A percentile compares a stretch with the other conserved stretches of the same genome.
Conservation (phyloP, 305 asterid genomes). For the Caryopteris hybrid region DNA sequence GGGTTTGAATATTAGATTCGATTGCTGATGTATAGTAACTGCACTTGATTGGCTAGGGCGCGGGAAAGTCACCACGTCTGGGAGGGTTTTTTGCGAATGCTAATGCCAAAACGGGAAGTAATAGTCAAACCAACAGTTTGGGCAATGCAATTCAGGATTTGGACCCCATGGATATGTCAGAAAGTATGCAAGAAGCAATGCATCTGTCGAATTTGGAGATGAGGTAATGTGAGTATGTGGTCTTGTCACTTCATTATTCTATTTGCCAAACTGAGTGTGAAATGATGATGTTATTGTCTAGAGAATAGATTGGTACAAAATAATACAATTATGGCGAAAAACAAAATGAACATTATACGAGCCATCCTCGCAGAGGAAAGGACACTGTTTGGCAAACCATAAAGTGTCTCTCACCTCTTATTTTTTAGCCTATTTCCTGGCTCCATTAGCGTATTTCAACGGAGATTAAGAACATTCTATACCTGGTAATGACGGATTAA, state of each 20-base stretch:
- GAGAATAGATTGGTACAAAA: neutral
- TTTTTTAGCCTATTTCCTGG: neutral
- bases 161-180: slow-evolving; percentile 96
- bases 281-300: neutral
- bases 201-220: slow-evolving; percentile 92
- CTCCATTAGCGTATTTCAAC: neutral
- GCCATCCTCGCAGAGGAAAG: neutral
- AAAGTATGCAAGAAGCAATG: slow-evolving; percentile 99
- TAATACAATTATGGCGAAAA: neutral
- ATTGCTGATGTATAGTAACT: slow-evolving; percentile 21
- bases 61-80: slow-evolving; percentile 62
- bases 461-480: too few species aligned
- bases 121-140: slow-evolving; percentile 35
- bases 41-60: slow-evolving; percentile 56
- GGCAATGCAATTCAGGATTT: slow-evolving; percentile 48
- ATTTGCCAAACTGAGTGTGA: neutral
- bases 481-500: too few species aligned
- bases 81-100: slow-evolving; percentile 70
- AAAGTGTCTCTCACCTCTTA: neutral
- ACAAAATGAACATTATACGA: neutral
- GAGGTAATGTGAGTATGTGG: slow-evolving; percentile 76
- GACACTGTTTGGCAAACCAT: neutral
- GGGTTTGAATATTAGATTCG: slow-evolving; percentile 14
- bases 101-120: slow-evolving; percentile 60
- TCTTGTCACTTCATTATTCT: slow-evolving; percentile 24